Conservation (phyloP, 805 yeast species). For the Barnettozyma sucrosica region DNA sequence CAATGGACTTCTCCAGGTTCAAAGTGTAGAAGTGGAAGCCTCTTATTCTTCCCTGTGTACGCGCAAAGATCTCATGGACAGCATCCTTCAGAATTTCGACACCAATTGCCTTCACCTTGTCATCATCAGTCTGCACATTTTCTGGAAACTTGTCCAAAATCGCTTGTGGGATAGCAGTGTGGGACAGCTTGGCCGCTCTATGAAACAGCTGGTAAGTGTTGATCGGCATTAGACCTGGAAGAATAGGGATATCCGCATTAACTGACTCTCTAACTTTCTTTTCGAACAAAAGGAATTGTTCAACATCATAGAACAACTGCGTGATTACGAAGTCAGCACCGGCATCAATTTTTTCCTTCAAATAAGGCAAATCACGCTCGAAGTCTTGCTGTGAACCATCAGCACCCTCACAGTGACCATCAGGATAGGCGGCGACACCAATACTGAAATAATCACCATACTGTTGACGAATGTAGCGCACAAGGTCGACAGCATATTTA, state of each 20-base stretch:
- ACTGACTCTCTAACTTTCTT: slow-evolving; percentile 37
- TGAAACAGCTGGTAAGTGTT: slow-evolving; percentile 77
- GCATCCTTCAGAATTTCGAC: slow-evolving; percentile 66
- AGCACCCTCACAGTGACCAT: slow-evolving; percentile 90
- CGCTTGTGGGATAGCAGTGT: slow-evolving; percentile 68
- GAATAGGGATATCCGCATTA: slow-evolving; percentile 45
- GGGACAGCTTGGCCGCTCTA: slow-evolving; percentile 84
- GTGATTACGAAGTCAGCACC: slow-evolving; percentile 95
- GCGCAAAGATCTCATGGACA: slow-evolving; percentile 47
- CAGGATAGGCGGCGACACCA: slow-evolving; percentile 98
- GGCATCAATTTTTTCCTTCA: slow-evolving; percentile 81
- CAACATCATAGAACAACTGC: slow-evolving; percentile 86
- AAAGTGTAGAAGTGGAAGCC: slow-evolving; percentile 92
- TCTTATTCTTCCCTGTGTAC: slow-evolving; percentile 52
- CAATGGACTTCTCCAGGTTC: slow-evolving; percentile 88
- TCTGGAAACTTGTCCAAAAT: slow-evolving; percentile 51
- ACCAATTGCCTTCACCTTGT: slow-evolving; percentile 75
- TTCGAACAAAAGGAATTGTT: slow-evolving; percentile 66
- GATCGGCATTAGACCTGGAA: slow-evolving; percentile 91
- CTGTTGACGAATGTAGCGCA: slow-evolving; percentile 62
- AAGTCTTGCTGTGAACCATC: slow-evolving; percentile 62
- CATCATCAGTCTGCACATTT: slow-evolving; percentile 60
- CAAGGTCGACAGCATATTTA: slow-evolving; percentile 79
- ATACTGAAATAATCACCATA: slow-evolving; percentile 83
- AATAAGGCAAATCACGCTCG: slow-evolving; percentile 63